Base-by-base conservation (phyloP, 371 early-diverging fungal genomes). In the Actinomortierella ambigua region DNA sequence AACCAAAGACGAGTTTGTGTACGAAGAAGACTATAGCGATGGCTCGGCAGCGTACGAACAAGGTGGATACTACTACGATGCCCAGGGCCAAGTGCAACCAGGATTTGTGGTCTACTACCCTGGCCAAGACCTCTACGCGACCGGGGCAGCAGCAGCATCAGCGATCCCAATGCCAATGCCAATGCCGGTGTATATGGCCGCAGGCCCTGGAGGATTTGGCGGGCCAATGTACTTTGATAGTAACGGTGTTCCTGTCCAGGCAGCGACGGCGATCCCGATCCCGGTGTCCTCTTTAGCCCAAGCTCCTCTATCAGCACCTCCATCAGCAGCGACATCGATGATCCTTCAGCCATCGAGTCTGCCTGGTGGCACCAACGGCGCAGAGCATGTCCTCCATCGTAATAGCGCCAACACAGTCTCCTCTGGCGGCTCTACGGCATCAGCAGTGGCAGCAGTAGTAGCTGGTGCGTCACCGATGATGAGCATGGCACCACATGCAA, bases 111-210 rank as follows among this genome's bases (percentile, higher is more conserved):
- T 34, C 34, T 34, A 34, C 34, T 34, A 34, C 11, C 34, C 34
- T 6, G 34, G 34, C 4, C 34, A 34, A 34, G 34, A 34, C 7
- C 4, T 34, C n/a, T 34, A 11, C 11, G 34, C 11, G 11, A 4
- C 34, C 34, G 4, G 34, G 34, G n/a, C n/a, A 6, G 34, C 34
- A 11, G 34, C 87, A 90, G 88, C 82, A 86, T 93, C 69, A 84
- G 91, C 79, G 90, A 91, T 89, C 81, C 92, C 50, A 13, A 44
- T 57, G 40, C 56, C 51, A 3, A 55, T 66, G 59, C 60, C 58
- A 14, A 50, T 69, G 50, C 69, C 69, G 3, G 57, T 71, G 55
- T 63, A 63, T 6, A 55, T 71, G 56, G 66, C 44, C 15, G n/a
- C 48, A 20, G 48, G 11, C 24, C 48, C 48, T 18, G 48, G 20